Evolutionary conservation across 305 asterid species (phyloP).

Genomic region (Stenogyne calaminthoides): DNA sequence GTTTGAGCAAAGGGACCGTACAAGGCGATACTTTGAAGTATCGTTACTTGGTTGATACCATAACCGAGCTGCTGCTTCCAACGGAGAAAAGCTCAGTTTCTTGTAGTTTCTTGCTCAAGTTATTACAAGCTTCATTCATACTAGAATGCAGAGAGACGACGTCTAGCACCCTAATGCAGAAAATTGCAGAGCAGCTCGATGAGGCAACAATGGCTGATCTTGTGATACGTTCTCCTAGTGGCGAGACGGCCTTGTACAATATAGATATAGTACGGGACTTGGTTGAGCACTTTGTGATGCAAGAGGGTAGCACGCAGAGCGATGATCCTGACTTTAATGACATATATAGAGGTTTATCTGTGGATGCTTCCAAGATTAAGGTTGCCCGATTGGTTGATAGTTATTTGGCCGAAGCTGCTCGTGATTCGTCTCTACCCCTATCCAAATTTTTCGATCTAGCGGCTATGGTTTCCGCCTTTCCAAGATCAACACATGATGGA

Average conservation of each 20-base stretch:
- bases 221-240: slow-evolving; percentile 50
- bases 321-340: slow-evolving; percentile 41
- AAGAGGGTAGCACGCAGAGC: slow-evolving; percentile 39
- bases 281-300: slow-evolving; percentile 67
- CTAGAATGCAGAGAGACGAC: slow-evolving; percentile 63
- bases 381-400: slow-evolving; percentile 72
- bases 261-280: slow-evolving; percentile 57
- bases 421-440: slow-evolving; percentile 55
- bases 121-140: slow-evolving; percentile 56
- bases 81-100: slow-evolving; percentile 50
- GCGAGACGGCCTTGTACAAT: slow-evolving; percentile 49
- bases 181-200: slow-evolving; percentile 63
- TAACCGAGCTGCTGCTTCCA: slow-evolving; percentile 57
- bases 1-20: slow-evolving; percentile 50
- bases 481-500: slow-evolving; percentile 68
- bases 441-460: slow-evolving; percentile 56
- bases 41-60: slow-evolving; percentile 58
- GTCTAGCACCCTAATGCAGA: slow-evolving; percentile 50
- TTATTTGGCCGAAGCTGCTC: slow-evolving; percentile 75
- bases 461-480: slow-evolving; percentile 60
- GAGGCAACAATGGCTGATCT: slow-evolving; percentile 70
- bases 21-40: slow-evolving; percentile 53
- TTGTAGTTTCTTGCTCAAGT: slow-evolving; percentile 62
- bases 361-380: slow-evolving; percentile 57
- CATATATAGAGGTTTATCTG: slow-evolving; percentile 33